Evolutionary conservation across 768 basidiomycete species (phyloP).

Genomic region (Crepidotus variabilis): DNA sequence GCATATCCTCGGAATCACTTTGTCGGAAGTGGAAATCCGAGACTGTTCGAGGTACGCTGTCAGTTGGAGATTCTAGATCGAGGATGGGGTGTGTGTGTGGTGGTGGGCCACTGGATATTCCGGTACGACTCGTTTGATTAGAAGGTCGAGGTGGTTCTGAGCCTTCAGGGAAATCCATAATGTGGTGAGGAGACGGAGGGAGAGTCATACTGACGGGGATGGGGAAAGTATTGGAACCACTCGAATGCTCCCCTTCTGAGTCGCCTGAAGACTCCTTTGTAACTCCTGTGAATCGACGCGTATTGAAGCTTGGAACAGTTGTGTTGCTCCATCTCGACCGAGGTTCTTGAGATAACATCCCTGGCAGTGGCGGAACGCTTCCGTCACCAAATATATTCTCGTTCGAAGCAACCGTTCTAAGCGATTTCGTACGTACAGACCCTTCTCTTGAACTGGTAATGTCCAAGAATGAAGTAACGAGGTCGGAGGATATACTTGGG

Average conservation of each 20-base stretch:
- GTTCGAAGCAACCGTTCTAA: constrained; percentile 8
- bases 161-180: constrained; percentile 17
- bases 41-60: constrained; percentile 54
- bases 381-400: constrained; percentile 6
- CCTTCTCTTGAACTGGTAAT: constrained; percentile 19
- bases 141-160: constrained; percentile 6
- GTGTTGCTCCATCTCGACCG: constrained; percentile 42
- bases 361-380: constrained; percentile 2
- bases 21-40: constrained; percentile 50
- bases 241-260: constrained; percentile 12
- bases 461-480: constrained; percentile 21
- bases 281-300: constrained; percentile 2
- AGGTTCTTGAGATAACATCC: constrained; percentile 7
- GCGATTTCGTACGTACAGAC: constrained; percentile 16
- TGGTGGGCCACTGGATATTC: neutral
- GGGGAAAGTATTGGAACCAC: constrained; percentile 32
- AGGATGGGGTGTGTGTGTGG: constrained; percentile 15
- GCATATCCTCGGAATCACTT: constrained; percentile 29
- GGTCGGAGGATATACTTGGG: constrained; percentile 13
- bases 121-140: constrained; percentile 6
- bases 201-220: constrained; percentile 39
- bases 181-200: constrained; percentile 36
- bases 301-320: constrained; percentile 27
- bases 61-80: constrained; percentile 46
- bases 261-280: constrained; percentile 12